Percentiles rank a stretch among this genome's conserved stretches.
These are phyloP conservation scores for Colletotrichum paranaense DNA, from an alignment of 2,329 filamentous ascomycete genomes.

Conservation along the genomic window DNA sequence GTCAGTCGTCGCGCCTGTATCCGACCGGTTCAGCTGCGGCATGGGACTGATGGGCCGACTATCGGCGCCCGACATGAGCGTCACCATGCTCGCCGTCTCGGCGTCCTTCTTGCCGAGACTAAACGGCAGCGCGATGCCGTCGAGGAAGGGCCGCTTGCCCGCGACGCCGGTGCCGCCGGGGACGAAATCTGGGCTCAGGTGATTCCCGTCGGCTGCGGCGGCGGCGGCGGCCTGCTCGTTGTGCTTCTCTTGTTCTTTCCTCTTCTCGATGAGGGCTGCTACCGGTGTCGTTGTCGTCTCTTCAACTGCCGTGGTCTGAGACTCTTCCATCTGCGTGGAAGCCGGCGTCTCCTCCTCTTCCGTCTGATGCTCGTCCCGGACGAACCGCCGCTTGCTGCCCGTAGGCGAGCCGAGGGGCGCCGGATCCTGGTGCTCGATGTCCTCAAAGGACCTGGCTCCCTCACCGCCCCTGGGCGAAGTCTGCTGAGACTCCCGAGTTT, in stretches of 20 bases:
- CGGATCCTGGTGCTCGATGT: constrained; percentile 52
- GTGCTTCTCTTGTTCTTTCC: constrained; percentile 49
- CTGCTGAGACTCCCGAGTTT: constrained; percentile 41
- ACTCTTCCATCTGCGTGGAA: constrained; percentile 35
- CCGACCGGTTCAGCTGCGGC: constrained; percentile 6
- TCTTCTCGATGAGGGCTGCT: constrained; percentile 54
- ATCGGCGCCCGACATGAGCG: constrained; percentile 61
- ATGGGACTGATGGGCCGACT: constrained; percentile 49
- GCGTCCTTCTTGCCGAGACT: constrained; percentile 69
- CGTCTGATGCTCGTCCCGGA: constrained; percentile 64
- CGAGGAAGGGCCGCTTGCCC: constrained; percentile 74
- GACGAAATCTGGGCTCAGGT: constrained; percentile 55
- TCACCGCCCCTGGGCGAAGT: constrained; percentile 50
- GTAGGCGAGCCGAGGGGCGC: constrained; percentile 46
- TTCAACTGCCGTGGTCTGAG: constrained; percentile 43
- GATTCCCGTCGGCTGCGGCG: constrained; percentile 51
- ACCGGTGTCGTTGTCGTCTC: constrained; percentile 57
- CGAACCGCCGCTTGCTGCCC: constrained; percentile 57
- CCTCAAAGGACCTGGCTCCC: constrained; percentile 54
- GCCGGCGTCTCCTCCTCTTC: constrained; percentile 39
- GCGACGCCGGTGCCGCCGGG: constrained; percentile 60
- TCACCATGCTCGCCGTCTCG: constrained; percentile 77
- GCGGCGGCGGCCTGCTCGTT: constrained; percentile 39
- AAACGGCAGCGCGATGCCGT: constrained; percentile 79
- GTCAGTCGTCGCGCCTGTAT: background rate